Conservation (phyloP, 495 filamentous ascomycete species). For the Trypethelium eluteriae region DNA sequence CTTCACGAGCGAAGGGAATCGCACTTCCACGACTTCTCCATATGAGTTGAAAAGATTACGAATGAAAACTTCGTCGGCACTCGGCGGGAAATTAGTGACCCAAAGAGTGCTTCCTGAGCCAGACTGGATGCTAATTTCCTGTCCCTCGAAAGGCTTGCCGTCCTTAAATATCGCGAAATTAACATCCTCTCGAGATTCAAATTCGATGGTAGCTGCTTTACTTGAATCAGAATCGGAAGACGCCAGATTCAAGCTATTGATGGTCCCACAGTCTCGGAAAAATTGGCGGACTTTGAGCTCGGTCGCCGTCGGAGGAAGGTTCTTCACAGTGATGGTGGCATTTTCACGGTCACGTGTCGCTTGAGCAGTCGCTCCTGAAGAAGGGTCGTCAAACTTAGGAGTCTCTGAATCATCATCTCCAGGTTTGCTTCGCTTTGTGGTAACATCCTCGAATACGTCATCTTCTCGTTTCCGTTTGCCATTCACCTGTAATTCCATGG, state of each 20-base stretch:
- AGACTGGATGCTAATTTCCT: constrained; percentile 61
- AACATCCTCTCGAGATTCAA: constrained; percentile 70
- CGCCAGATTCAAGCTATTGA: constrained; percentile 64
- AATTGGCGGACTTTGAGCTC: constrained; percentile 73
- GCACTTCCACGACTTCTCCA: constrained; percentile 76
- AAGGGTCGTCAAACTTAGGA: constrained; percentile 15
- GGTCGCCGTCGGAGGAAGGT: constrained; percentile 60
- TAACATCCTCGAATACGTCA: constrained; percentile 37
- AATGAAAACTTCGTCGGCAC: constrained; percentile 74
- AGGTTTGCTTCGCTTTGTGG: constrained; percentile 53
- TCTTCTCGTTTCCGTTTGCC: constrained; percentile 28
- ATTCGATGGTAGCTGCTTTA: constrained; percentile 74
- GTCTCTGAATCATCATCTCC: constrained; percentile 33
- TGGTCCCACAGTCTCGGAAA: constrained; percentile 78
- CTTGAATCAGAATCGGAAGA: constrained; percentile 49
- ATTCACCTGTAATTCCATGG: neutral
- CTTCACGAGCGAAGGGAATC: constrained; percentile 83
- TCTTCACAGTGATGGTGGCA: constrained; percentile 70
- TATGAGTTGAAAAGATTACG: constrained; percentile 65
- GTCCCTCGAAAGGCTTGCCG: constrained; percentile 63
- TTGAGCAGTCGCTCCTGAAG: constrained; percentile 35
- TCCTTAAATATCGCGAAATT: constrained; percentile 71
- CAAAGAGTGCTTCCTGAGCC: constrained; percentile 73
- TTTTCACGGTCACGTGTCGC: constrained; percentile 81
- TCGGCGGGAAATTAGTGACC: constrained; percentile 83